Evolutionary conservation across 2,329 filamentous ascomycete species (phyloP).

Genomic region (Bisporella sp.): DNA sequence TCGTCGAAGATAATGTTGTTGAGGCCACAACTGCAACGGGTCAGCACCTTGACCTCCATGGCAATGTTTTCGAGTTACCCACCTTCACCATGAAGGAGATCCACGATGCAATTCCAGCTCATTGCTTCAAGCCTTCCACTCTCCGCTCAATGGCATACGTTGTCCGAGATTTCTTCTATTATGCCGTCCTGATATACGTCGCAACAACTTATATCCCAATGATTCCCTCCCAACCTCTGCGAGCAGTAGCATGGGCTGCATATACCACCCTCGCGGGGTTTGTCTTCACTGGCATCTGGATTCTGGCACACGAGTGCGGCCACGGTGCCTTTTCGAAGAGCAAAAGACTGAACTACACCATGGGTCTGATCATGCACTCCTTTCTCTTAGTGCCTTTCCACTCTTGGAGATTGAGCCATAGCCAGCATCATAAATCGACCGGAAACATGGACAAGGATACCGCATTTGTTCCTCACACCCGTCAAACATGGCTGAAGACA

Average conservation of each 20-base stretch:
- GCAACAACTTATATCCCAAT: constrained; percentile 47
- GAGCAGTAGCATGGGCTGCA: constrained; percentile 45
- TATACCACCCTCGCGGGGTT: constrained; percentile 63
- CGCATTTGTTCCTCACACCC: constrained; percentile 50
- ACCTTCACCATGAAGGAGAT: constrained; percentile 30
- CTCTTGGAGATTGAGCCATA: constrained; percentile 65
- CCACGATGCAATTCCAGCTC: constrained; percentile 46
- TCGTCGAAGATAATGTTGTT: not conserved
- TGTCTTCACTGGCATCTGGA: constrained; percentile 64
- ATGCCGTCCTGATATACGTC: constrained; percentile 37
- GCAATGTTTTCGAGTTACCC: constrained; percentile 27
- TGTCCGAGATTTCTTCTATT: constrained; percentile 48
- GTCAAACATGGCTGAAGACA: constrained; percentile 24
- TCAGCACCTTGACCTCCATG: constrained; percentile 27
- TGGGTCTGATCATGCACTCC: constrained; percentile 61
- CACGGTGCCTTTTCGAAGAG: constrained; percentile 61
- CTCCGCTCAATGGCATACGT: constrained; percentile 50
- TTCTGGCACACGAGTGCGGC: constrained; percentile 65
- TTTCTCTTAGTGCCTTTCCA: constrained; percentile 64
- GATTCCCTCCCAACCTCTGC: constrained; percentile 38
- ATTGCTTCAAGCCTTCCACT: constrained; percentile 56
- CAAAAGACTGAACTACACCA: constrained; percentile 50
- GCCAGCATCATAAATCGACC: constrained; percentile 62
- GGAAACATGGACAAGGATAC: constrained; percentile 64
- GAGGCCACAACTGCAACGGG: constrained; percentile 35